These are phyloP conservation scores for Ascochyta pisi DNA, from an alignment of 2,329 filamentous ascomycete genomes.

Conservation along the genomic window DNA sequence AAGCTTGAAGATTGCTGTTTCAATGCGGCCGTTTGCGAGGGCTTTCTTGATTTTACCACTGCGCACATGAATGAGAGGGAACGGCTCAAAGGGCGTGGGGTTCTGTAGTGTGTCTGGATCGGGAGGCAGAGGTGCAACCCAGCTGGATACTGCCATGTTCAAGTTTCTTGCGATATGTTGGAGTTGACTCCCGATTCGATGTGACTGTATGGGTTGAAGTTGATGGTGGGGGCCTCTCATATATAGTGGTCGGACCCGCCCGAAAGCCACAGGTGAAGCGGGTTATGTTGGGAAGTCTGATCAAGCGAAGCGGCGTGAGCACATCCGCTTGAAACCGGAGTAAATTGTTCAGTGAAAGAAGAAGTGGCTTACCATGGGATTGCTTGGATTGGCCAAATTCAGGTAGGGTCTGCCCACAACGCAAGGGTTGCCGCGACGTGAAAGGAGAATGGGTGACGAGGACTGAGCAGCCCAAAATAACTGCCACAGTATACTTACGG, in stretches of 20 bases:
- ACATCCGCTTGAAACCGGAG: neutral
- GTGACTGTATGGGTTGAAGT: neutral
- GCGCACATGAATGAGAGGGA: constrained; percentile 64
- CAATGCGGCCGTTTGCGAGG: constrained; percentile 56
- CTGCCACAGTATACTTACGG: too few relatives aligned
- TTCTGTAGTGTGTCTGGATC: constrained; percentile 29
- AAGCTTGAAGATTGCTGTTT: constrained; percentile 64
- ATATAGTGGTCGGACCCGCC: constrained; percentile 4
- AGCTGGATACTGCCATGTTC: constrained; percentile 25
- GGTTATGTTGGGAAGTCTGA: neutral
- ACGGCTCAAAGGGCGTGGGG: constrained; percentile 42
- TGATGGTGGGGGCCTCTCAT: neutral
- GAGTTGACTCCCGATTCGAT: neutral
- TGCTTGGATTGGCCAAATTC: neutral
- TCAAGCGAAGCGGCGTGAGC: constrained; percentile 3
- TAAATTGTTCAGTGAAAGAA: neutral
- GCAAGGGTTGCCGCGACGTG: neutral
- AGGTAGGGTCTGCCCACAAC: neutral
- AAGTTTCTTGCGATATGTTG: neutral
- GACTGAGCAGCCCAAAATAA: neutral
- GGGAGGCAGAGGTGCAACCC: constrained; percentile 32
- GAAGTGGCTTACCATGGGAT: constrained; percentile 8
- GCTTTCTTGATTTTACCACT: constrained; percentile 64
- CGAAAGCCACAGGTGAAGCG: neutral
- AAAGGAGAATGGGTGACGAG: neutral